Evolutionary conservation across 345 rosid species (phyloP).

Genomic region (Litchi chinensis): DNA sequence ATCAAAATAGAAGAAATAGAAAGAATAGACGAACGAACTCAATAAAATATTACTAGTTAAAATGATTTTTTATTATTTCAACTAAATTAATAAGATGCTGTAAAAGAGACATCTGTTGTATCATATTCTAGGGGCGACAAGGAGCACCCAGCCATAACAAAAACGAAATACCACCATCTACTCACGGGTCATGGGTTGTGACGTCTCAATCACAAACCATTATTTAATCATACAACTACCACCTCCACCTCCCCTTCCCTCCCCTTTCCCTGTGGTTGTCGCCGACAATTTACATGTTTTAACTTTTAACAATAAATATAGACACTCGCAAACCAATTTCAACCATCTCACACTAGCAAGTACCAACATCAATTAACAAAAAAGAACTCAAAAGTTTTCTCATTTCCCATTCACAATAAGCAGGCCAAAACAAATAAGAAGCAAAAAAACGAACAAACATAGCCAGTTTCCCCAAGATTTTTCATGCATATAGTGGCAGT

Average conservation of each 20-base stretch:
- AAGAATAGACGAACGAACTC: too few relatives aligned
- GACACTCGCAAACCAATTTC: neutral
- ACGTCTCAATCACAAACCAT: neutral
- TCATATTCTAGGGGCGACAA: neutral
- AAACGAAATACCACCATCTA: neutral
- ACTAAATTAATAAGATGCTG: too few relatives aligned
- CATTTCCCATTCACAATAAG: constrained; percentile 24
- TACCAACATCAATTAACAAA: neutral
- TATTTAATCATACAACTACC: neutral
- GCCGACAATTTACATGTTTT: neutral
- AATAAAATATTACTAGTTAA: too few relatives aligned
- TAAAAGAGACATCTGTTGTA: neutral
- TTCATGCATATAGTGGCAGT: constrained; percentile 26
- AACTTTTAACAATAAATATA: neutral
- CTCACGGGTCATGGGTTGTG: neutral
- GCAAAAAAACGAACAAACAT: neutral
- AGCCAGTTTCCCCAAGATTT: constrained; percentile 20
- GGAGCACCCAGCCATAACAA: neutral
- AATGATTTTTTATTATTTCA: too few relatives aligned
- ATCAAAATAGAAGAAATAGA: too few relatives aligned
- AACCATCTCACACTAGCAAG: neutral
- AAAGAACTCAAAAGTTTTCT: neutral
- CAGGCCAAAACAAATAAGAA: too few relatives aligned
- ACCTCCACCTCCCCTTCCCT: neutral
- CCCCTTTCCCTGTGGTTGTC: too few relatives aligned